These are phyloP conservation scores for Entomortierella lignicola DNA, from an alignment of 192 early-diverging fungal genomes.

Conservation along the genomic window DNA sequence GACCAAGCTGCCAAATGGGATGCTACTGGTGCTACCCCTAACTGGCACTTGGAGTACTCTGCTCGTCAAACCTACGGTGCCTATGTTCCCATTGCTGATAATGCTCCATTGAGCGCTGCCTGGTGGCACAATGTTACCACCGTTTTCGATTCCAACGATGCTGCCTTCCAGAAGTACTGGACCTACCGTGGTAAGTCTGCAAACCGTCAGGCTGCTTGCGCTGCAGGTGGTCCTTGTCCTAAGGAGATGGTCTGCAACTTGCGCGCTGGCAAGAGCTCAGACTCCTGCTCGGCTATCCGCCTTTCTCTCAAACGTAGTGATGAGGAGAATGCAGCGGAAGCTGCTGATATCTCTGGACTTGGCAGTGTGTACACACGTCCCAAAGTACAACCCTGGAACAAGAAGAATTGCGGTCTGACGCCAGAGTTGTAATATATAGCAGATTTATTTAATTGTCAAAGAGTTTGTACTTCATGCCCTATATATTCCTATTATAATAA, in stretches of 20 bases:
- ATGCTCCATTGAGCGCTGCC: conserved; percentile 45
- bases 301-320: conserved; percentile 27
- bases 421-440: conserved; percentile 1
- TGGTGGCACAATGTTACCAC: conserved; percentile 68
- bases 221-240: conserved; percentile 14
- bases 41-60: conserved; percentile 68
- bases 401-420: conserved; percentile 31
- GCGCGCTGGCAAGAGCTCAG: conserved; percentile 50
- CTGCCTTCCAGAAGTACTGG: conserved; percentile 58
- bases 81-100: conserved; percentile 24
- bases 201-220: conserved; percentile 20
- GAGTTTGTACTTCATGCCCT: not conserved
- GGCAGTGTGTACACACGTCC: conserved; percentile 43
- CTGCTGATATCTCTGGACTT: conserved; percentile 22
- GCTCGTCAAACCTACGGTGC: conserved; percentile 57
- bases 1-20: conserved; percentile 57
- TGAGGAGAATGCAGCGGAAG: conserved; percentile 17
- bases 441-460: not conserved
- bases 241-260: conserved; percentile 40
- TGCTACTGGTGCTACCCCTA: conserved; percentile 30
- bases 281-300: conserved; percentile 20
- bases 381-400: conserved; percentile 36
- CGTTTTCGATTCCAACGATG: conserved; percentile 50
- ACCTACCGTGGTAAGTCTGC: conserved; percentile 55
- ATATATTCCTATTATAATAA: no score